These are phyloP conservation scores for Marchantia paleacea DNA, from an alignment of 225 moss, liverwort and hornwort genomes.

Conservation along the genomic window DNA sequence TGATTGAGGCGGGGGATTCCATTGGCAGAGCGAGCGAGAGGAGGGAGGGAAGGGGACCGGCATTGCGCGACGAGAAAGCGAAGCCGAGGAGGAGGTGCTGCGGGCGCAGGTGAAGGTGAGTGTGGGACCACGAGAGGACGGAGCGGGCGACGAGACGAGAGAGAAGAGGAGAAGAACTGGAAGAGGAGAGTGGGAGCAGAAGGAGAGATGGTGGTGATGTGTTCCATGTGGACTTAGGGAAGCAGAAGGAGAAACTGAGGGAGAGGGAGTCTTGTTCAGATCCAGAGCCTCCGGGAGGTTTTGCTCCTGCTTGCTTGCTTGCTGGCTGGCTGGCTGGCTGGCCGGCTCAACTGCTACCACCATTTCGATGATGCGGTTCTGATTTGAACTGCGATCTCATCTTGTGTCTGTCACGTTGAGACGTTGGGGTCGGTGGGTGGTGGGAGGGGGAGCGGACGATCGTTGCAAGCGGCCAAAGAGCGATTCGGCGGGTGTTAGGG, in stretches of 20 bases:
- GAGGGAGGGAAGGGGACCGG: neutral
- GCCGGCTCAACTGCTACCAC: too few relatives aligned
- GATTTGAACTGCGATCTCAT: neutral
- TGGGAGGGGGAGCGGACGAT: neutral
- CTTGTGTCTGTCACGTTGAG: neutral
- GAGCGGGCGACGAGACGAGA: neutral
- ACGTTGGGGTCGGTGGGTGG: neutral
- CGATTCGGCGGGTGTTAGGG: neutral
- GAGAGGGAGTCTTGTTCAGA: neutral
- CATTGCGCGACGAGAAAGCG: neutral
- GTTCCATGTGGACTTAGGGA: neutral
- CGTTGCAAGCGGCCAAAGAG: neutral
- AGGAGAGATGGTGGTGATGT: neutral
- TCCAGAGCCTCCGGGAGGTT: neutral
- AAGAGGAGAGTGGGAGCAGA: neutral
- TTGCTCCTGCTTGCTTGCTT: too few relatives aligned
- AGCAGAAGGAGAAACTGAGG: too few relatives aligned
- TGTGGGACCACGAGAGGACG: too few relatives aligned
- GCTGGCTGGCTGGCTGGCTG: neutral
- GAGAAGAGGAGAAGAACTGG: neutral
- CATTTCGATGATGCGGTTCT: neutral
- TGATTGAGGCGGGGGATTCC: conserved; percentile 8
- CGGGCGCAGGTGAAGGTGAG: neutral
- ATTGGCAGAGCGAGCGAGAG: neutral
- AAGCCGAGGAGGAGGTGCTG: neutral